These are phyloP conservation scores for Monilinia aucupariae DNA, from an alignment of 2,329 filamentous ascomycete species.

Conservation along the genomic window DNA sequence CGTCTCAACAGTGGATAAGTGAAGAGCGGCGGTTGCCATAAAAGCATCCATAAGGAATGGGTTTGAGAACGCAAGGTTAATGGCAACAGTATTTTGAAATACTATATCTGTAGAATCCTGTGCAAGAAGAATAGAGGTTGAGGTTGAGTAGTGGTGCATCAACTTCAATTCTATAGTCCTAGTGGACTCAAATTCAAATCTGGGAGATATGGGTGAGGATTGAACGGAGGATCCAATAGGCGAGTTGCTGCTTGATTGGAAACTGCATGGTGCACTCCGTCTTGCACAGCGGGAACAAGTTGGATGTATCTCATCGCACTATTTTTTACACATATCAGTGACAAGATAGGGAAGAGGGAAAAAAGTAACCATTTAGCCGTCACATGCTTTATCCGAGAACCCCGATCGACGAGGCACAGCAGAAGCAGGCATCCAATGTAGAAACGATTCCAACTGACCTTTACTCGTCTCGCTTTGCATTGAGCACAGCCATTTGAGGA, in stretches of 20 bases:
- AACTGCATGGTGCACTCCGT: not conserved
- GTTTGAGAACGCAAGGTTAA: not conserved
- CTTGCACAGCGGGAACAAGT: not conserved
- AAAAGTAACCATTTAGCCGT: not conserved
- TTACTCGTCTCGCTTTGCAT: not conserved
- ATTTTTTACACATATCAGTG: not conserved
- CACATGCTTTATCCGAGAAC: not conserved
- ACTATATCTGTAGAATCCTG: not conserved
- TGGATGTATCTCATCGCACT: not conserved
- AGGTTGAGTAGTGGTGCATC: conserved; percentile 3
- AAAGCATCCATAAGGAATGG: not conserved
- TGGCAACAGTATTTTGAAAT: not conserved
- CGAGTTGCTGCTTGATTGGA: not conserved
- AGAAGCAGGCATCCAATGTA: not conserved
- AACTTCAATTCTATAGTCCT: not conserved
- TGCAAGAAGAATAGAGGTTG: conserved; percentile 1
- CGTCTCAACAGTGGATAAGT: not conserved
- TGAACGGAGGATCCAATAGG: not conserved
- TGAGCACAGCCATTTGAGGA: not conserved
- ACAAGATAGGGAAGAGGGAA: not conserved
- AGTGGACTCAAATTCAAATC: not conserved
- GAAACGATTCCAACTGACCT: not conserved
- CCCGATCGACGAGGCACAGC: not conserved
- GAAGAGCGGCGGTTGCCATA: not conserved
- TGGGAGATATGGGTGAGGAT: not conserved